Conservation (phyloP, 2,329 filamentous ascomycete species). For the Chlorencoelia australis region DNA sequence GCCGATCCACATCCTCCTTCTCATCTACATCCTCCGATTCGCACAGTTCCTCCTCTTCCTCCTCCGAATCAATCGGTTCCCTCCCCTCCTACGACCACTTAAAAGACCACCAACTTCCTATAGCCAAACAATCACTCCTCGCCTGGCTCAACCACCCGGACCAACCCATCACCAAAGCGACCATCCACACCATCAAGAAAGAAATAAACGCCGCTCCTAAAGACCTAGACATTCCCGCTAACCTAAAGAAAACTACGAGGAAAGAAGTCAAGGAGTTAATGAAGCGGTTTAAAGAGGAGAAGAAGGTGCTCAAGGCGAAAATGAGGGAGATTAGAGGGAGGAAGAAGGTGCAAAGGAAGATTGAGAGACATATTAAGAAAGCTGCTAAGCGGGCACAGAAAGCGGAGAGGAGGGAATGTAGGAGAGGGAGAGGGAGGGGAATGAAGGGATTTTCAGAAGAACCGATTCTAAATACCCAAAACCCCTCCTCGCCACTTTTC, state of each 20-base stretch:
- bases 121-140: slow-evolving; percentile 35
- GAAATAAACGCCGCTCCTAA: slow-evolving; percentile 35
- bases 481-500: background rate
- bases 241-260: slow-evolving; percentile 30
- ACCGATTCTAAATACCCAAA: too few species aligned
- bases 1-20: slow-evolving; percentile 12
- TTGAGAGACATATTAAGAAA: background rate
- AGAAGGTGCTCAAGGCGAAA: slow-evolving; percentile 27
- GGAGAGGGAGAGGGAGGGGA: slow-evolving; percentile 16
- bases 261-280: slow-evolving; percentile 37
- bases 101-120: slow-evolving; percentile 37
- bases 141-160: slow-evolving; percentile 42
- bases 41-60: slow-evolving; percentile 26
- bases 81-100: slow-evolving; percentile 45
- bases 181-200: slow-evolving; percentile 32
- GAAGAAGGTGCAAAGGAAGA: slow-evolving; percentile 1
- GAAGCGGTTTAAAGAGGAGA: slow-evolving; percentile 34
- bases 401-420: slow-evolving; percentile 16
- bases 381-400: background rate
- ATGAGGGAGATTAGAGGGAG: slow-evolving; percentile 5
- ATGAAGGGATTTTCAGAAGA: too few species aligned
- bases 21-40: slow-evolving; percentile 26
- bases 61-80: slow-evolving; percentile 37
- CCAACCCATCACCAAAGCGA: slow-evolving; percentile 37
- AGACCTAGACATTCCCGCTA: slow-evolving; percentile 1